A percentile compares a stretch with the other conserved stretches of the same genome.
These are phyloP conservation scores for Debaryomyces udenii DNA, from an alignment of 1,139 yeast species.

Conservation along the genomic window DNA sequence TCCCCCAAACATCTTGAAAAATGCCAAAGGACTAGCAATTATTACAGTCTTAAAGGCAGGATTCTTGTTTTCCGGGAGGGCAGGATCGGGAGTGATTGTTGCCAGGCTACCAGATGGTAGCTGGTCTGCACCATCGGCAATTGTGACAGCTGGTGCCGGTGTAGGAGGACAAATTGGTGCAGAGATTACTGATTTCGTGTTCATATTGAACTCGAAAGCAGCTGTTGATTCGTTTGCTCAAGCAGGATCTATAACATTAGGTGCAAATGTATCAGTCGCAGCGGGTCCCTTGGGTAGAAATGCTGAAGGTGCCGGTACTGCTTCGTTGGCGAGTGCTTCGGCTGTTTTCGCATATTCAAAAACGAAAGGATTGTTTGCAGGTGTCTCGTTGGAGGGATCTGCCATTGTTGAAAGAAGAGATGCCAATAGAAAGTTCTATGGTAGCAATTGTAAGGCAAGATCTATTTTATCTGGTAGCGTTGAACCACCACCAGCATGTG, in stretches of 20 bases:
- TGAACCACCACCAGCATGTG: conserved; percentile 93
- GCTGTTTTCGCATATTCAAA: conserved; percentile 94
- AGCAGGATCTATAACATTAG: conserved; percentile 90
- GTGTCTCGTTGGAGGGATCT: conserved; percentile 95
- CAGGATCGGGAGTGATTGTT: conserved; percentile 95
- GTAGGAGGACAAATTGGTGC: conserved; percentile 98
- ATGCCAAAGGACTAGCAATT: conserved; percentile 91
- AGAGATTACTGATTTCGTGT: conserved; percentile 94
- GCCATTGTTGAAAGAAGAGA: conserved; percentile 94
- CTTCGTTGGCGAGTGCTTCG: conserved; percentile 83
- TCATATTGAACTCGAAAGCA: conserved; percentile 78
- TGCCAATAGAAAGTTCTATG: conserved; percentile 93
- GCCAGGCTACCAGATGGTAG: conserved; percentile 92
- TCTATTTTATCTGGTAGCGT: conserved; percentile 81
- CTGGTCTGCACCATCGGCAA: conserved; percentile 99
- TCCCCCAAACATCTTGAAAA: conserved; percentile 84
- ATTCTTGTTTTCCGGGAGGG: conserved; percentile 92
- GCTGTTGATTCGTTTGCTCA: conserved; percentile 96
- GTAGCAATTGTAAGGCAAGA: conserved; percentile 83
- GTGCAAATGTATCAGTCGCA: conserved; percentile 95
- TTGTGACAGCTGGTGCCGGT: conserved; percentile 96
- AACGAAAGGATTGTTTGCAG: conserved; percentile 96
- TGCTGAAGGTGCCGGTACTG: conserved; percentile 97
- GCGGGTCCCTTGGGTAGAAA: conserved; percentile 98
- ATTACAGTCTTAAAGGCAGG: conserved; percentile 96